Evolutionary conservation across 441 rosid genomes (phyloP), one percentile per base, ranked within the genome.

Genomic region (Populus hybrid): DNA sequence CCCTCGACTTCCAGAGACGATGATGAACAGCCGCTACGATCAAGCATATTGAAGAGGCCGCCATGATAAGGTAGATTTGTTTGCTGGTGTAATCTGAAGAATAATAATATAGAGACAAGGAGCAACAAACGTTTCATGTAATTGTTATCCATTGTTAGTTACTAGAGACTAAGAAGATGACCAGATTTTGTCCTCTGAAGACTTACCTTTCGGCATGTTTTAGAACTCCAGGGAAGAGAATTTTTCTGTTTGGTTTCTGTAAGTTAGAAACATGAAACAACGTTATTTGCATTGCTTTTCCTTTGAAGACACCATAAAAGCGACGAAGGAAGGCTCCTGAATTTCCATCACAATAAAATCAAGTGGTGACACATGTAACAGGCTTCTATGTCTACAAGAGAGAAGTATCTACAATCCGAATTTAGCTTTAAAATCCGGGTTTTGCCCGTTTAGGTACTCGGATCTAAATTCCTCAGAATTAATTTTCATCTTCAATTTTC

Each of bases 31-130:
- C 92, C 9, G 87, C 88, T 4, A 88, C 93, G 87, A 94, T 73
- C 76, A 92, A 79, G 29, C 93, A 92, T 38, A 93, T 78, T 11
- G 93, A 88, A 28, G 99, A 90, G 70, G 90, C 90, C 36, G 87
- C 82, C 61, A 93, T 31, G 86, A 96, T 88, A 84, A 90, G 89
- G 73, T 89, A 87, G 9, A 89, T 79, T 73, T 97, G 84, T 78
- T 83, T 89, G 83, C 76, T 84, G 80, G 79, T 79, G 72, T 74
- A 63, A 76, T 87, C 89, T 85, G 83, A 72, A 50, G 35, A 16
- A 56, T 12, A 20, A 33, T 26, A n/a, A 64, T 50, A 53, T 6
- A 4, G 45, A 65, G 71, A 35, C 36, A 42, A n/a, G 23, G 63
- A 1, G 18, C 16, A 45, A 28, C 23, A 21, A 67, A 4, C 12